These are phyloP conservation scores for Alternaria solani DNA, from an alignment of 2,329 filamentous ascomycete genomes.

Conservation along the genomic window DNA sequence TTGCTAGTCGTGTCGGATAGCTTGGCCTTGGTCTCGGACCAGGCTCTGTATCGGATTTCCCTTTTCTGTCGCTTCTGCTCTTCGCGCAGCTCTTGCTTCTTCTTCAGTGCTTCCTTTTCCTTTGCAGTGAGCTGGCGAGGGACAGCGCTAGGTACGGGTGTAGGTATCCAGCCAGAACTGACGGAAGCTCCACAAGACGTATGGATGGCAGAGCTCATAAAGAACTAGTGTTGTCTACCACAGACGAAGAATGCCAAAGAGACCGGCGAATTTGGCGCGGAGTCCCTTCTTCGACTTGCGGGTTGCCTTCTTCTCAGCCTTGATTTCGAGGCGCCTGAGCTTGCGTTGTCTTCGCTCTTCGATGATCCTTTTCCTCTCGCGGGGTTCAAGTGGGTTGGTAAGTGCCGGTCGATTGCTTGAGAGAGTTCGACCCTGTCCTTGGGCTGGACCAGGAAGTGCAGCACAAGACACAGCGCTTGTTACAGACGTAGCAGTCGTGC, in stretches of 20 bases:
- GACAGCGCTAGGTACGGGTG: neutral
- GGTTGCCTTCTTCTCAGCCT: neutral
- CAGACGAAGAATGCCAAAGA: slow-evolving; percentile 2
- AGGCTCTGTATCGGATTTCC: neutral
- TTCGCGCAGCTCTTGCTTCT: neutral
- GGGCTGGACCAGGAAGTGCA: slow-evolving; percentile 2
- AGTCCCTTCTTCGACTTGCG: neutral
- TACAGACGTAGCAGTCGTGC: slow-evolving; percentile 1
- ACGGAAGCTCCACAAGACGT: neutral
- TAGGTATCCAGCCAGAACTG: too few species aligned
- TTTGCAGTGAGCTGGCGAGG: neutral
- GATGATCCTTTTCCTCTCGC: neutral
- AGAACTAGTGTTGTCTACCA: neutral
- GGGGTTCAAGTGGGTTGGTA: slow-evolving; percentile 4
- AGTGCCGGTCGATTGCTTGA: neutral
- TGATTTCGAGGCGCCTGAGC: neutral
- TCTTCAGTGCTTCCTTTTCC: neutral
- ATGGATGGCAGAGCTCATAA: neutral
- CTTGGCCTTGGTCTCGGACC: neutral
- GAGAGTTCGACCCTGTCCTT: neutral
- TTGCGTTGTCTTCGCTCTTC: slow-evolving; percentile 8
- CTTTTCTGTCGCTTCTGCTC: neutral
- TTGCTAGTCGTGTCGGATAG: neutral
- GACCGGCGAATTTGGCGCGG: neutral
- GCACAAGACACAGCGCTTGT: slow-evolving; percentile 6